phyloP scores from a whole-genome alignment of 176 grass and related monocot species.

The Carex pumila region DNA sequence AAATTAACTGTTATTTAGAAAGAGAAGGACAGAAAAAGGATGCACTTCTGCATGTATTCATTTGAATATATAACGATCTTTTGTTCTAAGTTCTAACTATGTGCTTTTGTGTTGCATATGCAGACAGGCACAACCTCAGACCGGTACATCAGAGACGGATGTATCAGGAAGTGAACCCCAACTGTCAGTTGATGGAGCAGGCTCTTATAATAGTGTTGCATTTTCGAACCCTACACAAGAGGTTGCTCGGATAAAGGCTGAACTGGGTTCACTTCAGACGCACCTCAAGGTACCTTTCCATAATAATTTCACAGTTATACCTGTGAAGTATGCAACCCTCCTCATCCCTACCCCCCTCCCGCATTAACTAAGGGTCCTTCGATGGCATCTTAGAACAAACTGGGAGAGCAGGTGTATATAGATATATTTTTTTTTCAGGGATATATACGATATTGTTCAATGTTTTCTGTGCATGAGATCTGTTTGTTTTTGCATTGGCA shows the following conservation, averaged over 20 bases:
- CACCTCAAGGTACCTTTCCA: neutral
- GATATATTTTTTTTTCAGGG: neutral
- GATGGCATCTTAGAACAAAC: neutral
- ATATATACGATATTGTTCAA: neutral
- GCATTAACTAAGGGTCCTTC: neutral
- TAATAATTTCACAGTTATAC: neutral
- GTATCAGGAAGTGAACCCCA: neutral
- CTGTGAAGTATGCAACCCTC: neutral
- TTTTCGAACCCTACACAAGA: constrained; percentile 2
- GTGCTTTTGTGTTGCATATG: neutral
- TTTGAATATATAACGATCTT: neutral
- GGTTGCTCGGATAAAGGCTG: neutral
- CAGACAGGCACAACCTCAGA: constrained; percentile 7
- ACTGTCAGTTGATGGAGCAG: neutral
- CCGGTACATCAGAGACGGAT: neutral
- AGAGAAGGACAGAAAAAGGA: neutral
- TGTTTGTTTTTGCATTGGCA: too few relatives aligned
- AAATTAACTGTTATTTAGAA: neutral
- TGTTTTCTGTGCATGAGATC: too few relatives aligned
- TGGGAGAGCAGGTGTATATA: neutral
- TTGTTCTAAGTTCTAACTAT: neutral
- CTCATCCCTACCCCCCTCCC: too few relatives aligned
- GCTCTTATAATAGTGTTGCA: neutral
- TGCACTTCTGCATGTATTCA: neutral
- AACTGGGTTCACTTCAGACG: constrained; percentile 2